These are phyloP conservation scores for Phlyctochytrium bullatum DNA, from an alignment of 192 early-diverging fungal species.

Conservation along the genomic window DNA sequence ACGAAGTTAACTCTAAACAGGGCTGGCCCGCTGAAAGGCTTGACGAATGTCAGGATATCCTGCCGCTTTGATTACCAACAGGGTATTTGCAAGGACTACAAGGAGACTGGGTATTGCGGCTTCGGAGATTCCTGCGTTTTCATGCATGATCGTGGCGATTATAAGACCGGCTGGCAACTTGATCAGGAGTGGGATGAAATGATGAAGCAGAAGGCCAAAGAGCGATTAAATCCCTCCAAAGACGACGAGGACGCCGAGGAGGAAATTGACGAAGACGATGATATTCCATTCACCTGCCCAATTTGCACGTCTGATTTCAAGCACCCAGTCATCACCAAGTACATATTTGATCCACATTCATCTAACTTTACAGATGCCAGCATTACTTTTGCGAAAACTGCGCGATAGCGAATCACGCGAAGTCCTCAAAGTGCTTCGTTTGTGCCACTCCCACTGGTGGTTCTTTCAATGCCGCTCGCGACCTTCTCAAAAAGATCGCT, in stretches of 20 bases:
- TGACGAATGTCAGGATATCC: slow-evolving; percentile 74
- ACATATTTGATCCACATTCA: slow-evolving; percentile 20
- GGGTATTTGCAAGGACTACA: slow-evolving; percentile 99
- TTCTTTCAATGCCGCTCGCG: slow-evolving; percentile 79
- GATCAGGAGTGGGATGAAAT: slow-evolving; percentile 97
- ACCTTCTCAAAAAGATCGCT: slow-evolving; percentile 58
- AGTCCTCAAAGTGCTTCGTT: slow-evolving; percentile 86
- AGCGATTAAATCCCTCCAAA: slow-evolving; percentile 15
- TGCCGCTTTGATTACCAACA: slow-evolving; percentile 95
- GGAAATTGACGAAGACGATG: slow-evolving; percentile 65
- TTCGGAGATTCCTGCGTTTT: slow-evolving; percentile 98
- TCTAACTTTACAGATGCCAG: slow-evolving; percentile 57
- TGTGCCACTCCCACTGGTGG: slow-evolving; percentile 84
- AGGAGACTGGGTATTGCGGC: slow-evolving; percentile 73
- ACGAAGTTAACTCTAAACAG: slow-evolving; percentile 27
- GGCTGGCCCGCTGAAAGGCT: slow-evolving; percentile 71
- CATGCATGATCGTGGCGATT: slow-evolving; percentile 95
- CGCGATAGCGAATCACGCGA: slow-evolving; percentile 78
- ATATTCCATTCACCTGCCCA: slow-evolving; percentile 91
- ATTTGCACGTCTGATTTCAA: slow-evolving; percentile 89
- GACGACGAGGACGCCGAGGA: slow-evolving; percentile 40
- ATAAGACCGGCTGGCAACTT: slow-evolving; percentile 97
- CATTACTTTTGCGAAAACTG: slow-evolving; percentile 98
- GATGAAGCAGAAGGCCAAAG: slow-evolving; percentile 44
- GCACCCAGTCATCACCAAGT: slow-evolving; percentile 87